Conservation (phyloP, 2,329 filamentous ascomycete species). For the Plectosphaerella sp. region DNA sequence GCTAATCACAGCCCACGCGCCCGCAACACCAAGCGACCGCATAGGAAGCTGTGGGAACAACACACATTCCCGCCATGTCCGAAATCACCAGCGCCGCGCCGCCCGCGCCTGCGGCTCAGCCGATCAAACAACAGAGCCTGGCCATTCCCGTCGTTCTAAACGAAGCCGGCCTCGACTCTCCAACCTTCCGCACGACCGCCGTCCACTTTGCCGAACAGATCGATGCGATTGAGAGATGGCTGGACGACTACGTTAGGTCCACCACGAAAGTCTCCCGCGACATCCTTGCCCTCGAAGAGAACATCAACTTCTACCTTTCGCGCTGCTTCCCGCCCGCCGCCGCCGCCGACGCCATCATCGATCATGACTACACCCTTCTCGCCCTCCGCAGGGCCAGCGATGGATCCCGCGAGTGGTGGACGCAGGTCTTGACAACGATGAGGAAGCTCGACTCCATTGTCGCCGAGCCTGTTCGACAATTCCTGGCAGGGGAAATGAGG, state of each 20-base stretch:
- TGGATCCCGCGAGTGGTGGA: conserved; percentile 84
- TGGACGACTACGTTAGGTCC: conserved; percentile 57
- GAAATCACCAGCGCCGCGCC: conserved; percentile 7
- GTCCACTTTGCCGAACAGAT: conserved; percentile 88
- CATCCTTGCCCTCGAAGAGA: conserved; percentile 70
- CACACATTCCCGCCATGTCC: conserved; percentile 3
- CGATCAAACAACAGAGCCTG: conserved; percentile 24
- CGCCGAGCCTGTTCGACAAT: conserved; percentile 75
- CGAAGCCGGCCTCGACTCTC: conserved; percentile 94
- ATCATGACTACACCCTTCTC: conserved; percentile 91
- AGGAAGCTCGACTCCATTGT: conserved; percentile 74
- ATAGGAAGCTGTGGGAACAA: not conserved
- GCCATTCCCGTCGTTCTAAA: conserved; percentile 76
- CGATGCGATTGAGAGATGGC: conserved; percentile 88
- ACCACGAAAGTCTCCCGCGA: conserved; percentile 54
- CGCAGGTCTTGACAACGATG: conserved; percentile 65
- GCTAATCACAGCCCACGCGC: too few relatives aligned
- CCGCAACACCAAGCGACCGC: not conserved
- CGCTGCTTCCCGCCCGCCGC: conserved; percentile 70
- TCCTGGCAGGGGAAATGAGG: conserved; percentile 74
- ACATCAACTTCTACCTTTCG: conserved; percentile 71
- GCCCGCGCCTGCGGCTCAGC: conserved; percentile 6
- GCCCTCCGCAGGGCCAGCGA: conserved; percentile 83
- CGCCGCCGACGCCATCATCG: conserved; percentile 78
- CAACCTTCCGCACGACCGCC: conserved; percentile 85